phyloP scores from a whole-genome alignment of 768 basidiomycete species.

The Lentinula raphanica region DNA sequence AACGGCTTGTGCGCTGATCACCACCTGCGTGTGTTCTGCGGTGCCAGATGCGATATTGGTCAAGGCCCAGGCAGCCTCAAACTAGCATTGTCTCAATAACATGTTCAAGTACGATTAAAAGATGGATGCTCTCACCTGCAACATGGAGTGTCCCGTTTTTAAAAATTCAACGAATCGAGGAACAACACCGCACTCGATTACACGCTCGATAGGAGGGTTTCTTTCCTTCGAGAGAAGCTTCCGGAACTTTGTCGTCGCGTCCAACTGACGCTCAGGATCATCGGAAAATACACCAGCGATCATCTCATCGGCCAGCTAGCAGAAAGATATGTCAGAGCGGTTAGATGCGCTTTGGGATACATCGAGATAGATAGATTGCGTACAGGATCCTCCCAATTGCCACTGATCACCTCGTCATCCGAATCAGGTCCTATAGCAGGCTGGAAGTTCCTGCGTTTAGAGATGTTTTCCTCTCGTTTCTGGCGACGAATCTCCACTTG shows the following conservation, averaged over 20 bases:
- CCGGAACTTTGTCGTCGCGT: conserved; percentile 97
- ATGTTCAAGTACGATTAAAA: background rate
- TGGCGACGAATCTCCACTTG: conserved; percentile 98
- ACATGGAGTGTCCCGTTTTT: conserved; percentile 72
- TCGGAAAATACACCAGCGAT: conserved; percentile 89
- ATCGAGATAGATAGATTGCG: conserved; percentile 19
- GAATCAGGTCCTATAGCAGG: conserved; percentile 73
- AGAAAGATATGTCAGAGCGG: background rate
- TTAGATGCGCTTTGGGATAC: background rate
- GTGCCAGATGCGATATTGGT: conserved; percentile 99
- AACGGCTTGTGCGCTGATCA: conserved; percentile 90
- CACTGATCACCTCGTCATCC: conserved; percentile 78
- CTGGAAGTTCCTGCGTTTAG: conserved; percentile 93
- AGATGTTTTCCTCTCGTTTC: conserved; percentile 98
- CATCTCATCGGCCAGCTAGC: conserved; percentile 85
- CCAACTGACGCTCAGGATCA: conserved; percentile 86
- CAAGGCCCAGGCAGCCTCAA: conserved; percentile 96
- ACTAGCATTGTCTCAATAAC: conserved; percentile 39
- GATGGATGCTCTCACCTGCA: conserved; percentile 52
- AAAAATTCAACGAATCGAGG: conserved; percentile 97
- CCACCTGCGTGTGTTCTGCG: conserved; percentile 96
- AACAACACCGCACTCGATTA: conserved; percentile 96
- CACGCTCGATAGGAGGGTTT: conserved; percentile 97
- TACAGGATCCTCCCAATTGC: conserved; percentile 78
- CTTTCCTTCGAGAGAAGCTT: conserved; percentile 99